phyloP scores from a whole-genome alignment of 129 eudicot genomes.

The Solidago caesia region DNA sequence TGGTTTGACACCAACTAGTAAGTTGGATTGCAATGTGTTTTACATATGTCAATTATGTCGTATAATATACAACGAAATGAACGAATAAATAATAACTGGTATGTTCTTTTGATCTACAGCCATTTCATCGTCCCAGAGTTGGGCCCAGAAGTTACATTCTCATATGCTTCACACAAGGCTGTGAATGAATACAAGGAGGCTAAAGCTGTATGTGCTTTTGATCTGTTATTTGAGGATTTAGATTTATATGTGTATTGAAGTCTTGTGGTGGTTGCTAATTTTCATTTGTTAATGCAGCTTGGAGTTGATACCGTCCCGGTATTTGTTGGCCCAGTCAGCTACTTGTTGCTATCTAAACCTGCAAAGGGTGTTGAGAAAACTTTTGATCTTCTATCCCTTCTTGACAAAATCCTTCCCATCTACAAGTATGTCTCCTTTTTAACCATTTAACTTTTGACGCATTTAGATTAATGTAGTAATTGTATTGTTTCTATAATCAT shows the following conservation, averaged over 20 bases:
- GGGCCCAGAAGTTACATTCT: slow-evolving; percentile 88
- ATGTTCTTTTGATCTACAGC: slow-evolving; percentile 48
- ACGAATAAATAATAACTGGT: neutral
- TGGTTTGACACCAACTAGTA: slow-evolving; percentile 99
- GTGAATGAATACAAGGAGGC: slow-evolving; percentile 99
- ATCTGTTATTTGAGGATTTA: slow-evolving; percentile 10
- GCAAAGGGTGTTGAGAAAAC: slow-evolving; percentile 97
- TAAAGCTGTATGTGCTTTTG: slow-evolving; percentile 68
- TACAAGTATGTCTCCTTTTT: slow-evolving; percentile 60
- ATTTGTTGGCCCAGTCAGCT: slow-evolving; percentile 96
- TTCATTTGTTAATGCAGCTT: slow-evolving; percentile 48
- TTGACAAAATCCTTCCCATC: slow-evolving; percentile 84
- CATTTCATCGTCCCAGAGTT: slow-evolving; percentile 98
- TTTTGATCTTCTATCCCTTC: slow-evolving; percentile 79
- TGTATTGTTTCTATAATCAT: no score
- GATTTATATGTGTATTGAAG: neutral
- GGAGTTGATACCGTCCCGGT: slow-evolving; percentile 96
- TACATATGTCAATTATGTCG: neutral
- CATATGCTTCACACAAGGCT: slow-evolving; percentile 99
- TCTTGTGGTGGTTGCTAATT: neutral
- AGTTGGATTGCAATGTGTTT: slow-evolving; percentile 26
- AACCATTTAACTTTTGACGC: no score
- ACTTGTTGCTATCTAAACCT: slow-evolving; percentile 86
- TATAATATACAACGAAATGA: neutral
- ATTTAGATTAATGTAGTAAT: no score